phyloP scores from a whole-genome alignment of 305 asterid species.

The Fraxinus albicans region DNA sequence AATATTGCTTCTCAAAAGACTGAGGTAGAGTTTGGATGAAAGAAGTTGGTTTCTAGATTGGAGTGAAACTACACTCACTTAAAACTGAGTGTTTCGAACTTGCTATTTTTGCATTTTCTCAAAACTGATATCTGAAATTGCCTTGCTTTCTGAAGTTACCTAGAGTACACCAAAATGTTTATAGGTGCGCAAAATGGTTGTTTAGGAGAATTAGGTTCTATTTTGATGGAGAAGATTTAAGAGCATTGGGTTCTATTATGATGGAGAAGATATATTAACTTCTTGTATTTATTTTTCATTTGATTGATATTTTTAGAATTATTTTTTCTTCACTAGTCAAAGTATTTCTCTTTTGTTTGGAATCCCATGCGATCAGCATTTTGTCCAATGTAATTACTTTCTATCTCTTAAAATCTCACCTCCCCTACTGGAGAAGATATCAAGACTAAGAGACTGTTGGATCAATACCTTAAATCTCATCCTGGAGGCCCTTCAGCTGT shows the following conservation, averaged over 20 bases:
- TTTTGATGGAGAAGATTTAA: neutral
- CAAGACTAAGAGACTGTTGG: slow-evolving; percentile 54
- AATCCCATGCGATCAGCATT: neutral
- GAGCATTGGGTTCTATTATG: neutral
- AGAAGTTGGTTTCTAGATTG: neutral
- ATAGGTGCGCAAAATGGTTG: neutral
- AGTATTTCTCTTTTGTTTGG: neutral
- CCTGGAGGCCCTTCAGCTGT: slow-evolving; percentile 53
- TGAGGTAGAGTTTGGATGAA: neutral
- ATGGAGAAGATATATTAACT: neutral
- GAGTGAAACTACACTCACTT: neutral
- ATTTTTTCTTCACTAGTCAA: neutral
- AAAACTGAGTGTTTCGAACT: neutral
- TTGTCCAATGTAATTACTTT: neutral
- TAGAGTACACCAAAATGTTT: neutral
- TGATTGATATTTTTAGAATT: neutral
- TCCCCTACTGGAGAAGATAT: slow-evolving; percentile 64
- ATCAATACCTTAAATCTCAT: slow-evolving; percentile 63
- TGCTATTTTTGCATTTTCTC: neutral
- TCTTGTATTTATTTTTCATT: neutral
- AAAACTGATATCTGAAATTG: neutral
- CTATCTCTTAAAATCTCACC: neutral
- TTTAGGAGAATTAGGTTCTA: neutral
- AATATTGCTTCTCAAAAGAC: neutral
- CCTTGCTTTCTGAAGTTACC: neutral